These are phyloP conservation scores for Pleurotus platypus DNA, from an alignment of 768 basidiomycete genomes.

Conservation along the genomic window DNA sequence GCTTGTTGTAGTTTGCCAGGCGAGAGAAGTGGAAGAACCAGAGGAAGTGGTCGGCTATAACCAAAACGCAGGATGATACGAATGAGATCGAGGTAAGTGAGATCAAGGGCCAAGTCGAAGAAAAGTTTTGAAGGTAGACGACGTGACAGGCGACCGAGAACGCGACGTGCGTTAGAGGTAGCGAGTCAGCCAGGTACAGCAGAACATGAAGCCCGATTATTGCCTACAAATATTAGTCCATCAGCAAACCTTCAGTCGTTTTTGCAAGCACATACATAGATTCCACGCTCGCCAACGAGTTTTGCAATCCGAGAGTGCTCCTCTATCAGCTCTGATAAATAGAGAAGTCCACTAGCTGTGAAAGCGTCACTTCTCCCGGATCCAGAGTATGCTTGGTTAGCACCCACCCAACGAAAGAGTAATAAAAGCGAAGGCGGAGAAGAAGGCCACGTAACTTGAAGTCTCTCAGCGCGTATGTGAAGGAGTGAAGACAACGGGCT, in stretches of 20 bases:
- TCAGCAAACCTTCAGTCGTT: conserved; percentile 7
- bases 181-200: conserved; percentile 75
- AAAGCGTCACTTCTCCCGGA: conserved; percentile 9
- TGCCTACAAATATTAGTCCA: conserved; percentile 39
- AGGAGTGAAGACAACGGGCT: conserved; percentile 13
- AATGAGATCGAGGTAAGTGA: conserved; percentile 84
- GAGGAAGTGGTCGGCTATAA: conserved; percentile 87
- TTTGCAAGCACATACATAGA: conserved; percentile 63
- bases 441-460: conserved; percentile 66
- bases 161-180: conserved; percentile 69
- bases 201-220: conserved; percentile 77
- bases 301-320: conserved; percentile 87
- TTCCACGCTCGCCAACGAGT: conserved; percentile 75
- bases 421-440: conserved; percentile 84
- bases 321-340: conserved; percentile 93
- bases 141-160: conserved; percentile 85
- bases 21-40: conserved; percentile 96
- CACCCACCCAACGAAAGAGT: conserved; percentile 82
- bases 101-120: conserved; percentile 86
- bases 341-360: conserved; percentile 88
- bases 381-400: neutral
- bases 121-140: conserved; percentile 93
- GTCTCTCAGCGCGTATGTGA: conserved; percentile 1
- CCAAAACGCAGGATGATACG: conserved; percentile 79
- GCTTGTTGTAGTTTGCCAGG: conserved; percentile 60